Base-by-base conservation (phyloP, 305 asterid genomes). In the Withania somnifera region DNA sequence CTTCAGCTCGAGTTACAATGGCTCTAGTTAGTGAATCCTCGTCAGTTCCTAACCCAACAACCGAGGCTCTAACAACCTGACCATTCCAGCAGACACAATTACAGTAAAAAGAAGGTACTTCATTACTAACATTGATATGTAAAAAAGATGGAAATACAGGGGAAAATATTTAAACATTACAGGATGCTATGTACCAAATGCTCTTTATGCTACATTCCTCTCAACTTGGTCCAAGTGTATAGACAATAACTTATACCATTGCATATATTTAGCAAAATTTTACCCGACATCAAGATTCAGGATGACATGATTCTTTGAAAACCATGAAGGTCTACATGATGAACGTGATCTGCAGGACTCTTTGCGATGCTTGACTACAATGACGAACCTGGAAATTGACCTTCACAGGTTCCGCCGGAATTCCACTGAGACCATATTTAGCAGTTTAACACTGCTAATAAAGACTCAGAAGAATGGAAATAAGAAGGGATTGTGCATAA, bases 1-100 rank as follows among this genome's bases (percentile, higher is more conserved):
- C 89, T 82, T 93, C 98, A 40, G 97, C 92, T 67, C 96, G 90
- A 80, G 83, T 77, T 4, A 93, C 87, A 24, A 92, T 85, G 45
- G 87, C 95, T 84, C 96, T 84, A 1, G 89, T 92, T 81, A 92
- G 88, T n/a, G 98, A 91, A 84, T 91, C 90, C 81, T 93, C 98
- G 53, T 93, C 94, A 0, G 96, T 94, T 78, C 97, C 97, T 7
- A 93, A 80, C 71, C 97, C 97, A 10, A 83, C 58, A 24, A 91
- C 82, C 10, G 97, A 87, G 73, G 87, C 84, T 86, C 90, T 90
- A 50, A 91, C 76, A 52, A 92, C 94, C 97, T 94, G 87, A 11
- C 1, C 24, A 17, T 26, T 17, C 28, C 61, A 28, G 45, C 45
- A 26, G 26, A 26, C 26, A 50, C 47, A 40, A 26, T 3, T 47